Evolutionary conservation across 176 grass and related monocot species (phyloP), one percentile per base, ranked within the genome.

Genomic region (Carex kokanica): DNA sequence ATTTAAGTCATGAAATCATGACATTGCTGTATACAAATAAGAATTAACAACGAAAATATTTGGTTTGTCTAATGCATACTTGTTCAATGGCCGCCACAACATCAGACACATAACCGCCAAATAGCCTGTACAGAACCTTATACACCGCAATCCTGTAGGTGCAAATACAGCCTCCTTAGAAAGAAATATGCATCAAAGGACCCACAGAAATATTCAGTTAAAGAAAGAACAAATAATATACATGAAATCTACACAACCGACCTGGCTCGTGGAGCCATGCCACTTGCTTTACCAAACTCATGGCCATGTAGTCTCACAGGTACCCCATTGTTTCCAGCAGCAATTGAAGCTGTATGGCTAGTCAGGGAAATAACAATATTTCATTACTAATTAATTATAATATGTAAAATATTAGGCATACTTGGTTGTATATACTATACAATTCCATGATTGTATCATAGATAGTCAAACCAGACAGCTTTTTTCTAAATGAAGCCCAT

Each of bases 261-360:
- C 96, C 96, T 95, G 70, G 96, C 96, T 81, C 93, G 93, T 64
- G 96, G 96, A 78, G 96, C 96, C 96, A 99, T 99, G 56, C 96
- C 96, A 86, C 96, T 99, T 84, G 96, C 93, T 85, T 88, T 99
- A 21, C 96, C 96, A 92, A 95, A 99, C 83, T 99, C 91, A 25
- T 89, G 56, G 27, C 96, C 96, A 86, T 99, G 96, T 88, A 99
- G 93, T 86, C 89, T 90, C 57, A 99, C 96, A 0, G 91, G 93
- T 66, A 99, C 87, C 15, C 93, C 96, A 63, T 99, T 99, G 65
- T 99, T 99, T 83, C 96, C 96, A 84, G 96, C 96, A 90, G 96
- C 96, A 91, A 99, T 99, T 84, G 96, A 86, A 74, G 96, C 96
- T 41, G 93, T 99, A 66, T 99, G 96, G 24, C 96, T 99, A 82